Conservation (phyloP, 768 basidiomycete species). For the Galerina sulciceps region DNA sequence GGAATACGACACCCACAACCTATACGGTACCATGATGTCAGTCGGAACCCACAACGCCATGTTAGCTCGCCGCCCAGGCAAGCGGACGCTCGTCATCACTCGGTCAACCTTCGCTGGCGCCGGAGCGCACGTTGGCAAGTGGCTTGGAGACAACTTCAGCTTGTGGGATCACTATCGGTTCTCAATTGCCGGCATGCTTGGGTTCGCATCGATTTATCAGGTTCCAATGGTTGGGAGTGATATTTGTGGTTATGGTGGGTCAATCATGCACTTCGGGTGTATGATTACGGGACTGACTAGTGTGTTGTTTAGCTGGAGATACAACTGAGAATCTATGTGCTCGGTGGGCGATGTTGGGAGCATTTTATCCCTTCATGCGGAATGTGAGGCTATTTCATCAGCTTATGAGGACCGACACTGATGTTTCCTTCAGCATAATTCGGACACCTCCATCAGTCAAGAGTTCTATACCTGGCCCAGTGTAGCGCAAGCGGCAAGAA, state of each 20-base stretch:
- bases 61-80: constrained; percentile 63
- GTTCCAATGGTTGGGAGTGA: constrained; percentile 81
- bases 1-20: constrained; percentile 68
- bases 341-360: constrained; percentile 78
- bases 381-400: constrained; percentile 48
- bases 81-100: constrained; percentile 68
- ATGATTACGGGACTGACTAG: not conserved
- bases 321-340: constrained; percentile 73
- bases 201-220: constrained; percentile 67
- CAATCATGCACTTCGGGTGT: not conserved
- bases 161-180: constrained; percentile 60
- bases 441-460: constrained; percentile 55
- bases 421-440: constrained; percentile 49
- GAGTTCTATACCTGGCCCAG: constrained; percentile 71
- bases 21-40: constrained; percentile 78
- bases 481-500: constrained; percentile 61
- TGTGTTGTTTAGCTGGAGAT: constrained; percentile 43
- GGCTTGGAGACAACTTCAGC: constrained; percentile 72
- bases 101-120: constrained; percentile 77
- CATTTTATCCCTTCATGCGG: constrained; percentile 81
- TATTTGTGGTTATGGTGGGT: constrained; percentile 67
- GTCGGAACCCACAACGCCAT: constrained; percentile 62
- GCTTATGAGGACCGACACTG: not conserved
- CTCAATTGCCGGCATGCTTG: constrained; percentile 68
- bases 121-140: constrained; percentile 70